These are phyloP conservation scores for Annulohypoxylon truncatum DNA, from an alignment of 2,329 filamentous ascomycete genomes.

Conservation along the genomic window DNA sequence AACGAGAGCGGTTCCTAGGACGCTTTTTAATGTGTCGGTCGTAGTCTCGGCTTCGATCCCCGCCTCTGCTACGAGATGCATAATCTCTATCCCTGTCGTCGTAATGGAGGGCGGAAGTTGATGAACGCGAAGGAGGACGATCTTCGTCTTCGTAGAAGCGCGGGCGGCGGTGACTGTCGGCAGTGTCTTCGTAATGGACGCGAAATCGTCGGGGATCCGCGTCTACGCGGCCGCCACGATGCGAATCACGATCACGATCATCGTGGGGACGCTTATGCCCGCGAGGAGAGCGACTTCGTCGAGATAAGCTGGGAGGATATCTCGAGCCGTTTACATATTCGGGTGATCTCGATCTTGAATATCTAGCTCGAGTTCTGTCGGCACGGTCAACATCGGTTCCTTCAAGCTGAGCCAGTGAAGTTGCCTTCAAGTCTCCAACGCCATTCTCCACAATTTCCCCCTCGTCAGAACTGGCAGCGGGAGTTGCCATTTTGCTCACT, in stretches of 20 bases:
- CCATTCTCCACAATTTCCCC: constrained; percentile 85
- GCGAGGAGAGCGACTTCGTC: constrained; percentile 69
- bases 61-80: constrained; percentile 44
- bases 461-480: constrained; percentile 78
- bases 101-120: constrained; percentile 55
- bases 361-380: constrained; percentile 79
- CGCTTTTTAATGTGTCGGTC: constrained; percentile 64
- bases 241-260: constrained; percentile 69
- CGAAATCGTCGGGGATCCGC: constrained; percentile 71
- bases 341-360: constrained; percentile 66
- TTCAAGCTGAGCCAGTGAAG: constrained; percentile 81
- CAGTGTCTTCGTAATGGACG: constrained; percentile 69
- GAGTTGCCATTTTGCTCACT: constrained; percentile 51
- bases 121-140: constrained; percentile 58
- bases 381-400: constrained; percentile 90
- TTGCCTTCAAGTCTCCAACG: constrained; percentile 79
- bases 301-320: constrained; percentile 59
- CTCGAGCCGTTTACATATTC: constrained; percentile 54
- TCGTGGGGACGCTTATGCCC: constrained; percentile 75
- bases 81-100: constrained; percentile 63
- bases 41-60: constrained; percentile 47
- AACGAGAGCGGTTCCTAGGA: constrained; percentile 58
- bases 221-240: constrained; percentile 55
- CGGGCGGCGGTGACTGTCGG: constrained; percentile 60
- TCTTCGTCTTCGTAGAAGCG: constrained; percentile 68